A percentile compares a stretch with the other conserved stretches of the same genome.
These are phyloP conservation scores for Amborella trichopoda DNA, from an alignment of 164 flowering plant species.

Conservation along the genomic window DNA sequence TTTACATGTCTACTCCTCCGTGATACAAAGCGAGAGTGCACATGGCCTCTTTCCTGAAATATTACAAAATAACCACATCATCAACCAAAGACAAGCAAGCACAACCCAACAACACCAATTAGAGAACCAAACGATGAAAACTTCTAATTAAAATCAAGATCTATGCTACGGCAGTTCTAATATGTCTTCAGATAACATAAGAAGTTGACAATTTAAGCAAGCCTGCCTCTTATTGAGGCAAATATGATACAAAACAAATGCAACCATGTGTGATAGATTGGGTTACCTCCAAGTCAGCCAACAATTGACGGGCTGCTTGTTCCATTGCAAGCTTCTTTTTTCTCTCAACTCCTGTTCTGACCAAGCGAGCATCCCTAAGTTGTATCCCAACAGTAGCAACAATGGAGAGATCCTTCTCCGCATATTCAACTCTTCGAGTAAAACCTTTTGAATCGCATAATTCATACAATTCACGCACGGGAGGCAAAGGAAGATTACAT, in stretches of 20 bases:
- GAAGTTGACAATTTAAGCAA: neutral
- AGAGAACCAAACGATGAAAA: neutral
- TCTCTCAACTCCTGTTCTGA: slow-evolving; percentile 38
- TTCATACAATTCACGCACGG: slow-evolving; percentile 55
- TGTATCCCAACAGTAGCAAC: slow-evolving; percentile 52
- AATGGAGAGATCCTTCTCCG: slow-evolving; percentile 28
- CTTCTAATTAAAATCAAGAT: neutral
- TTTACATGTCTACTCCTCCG: slow-evolving; percentile 19
- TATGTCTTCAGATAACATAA: neutral
- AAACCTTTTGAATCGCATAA: slow-evolving; percentile 71
- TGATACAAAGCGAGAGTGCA: slow-evolving; percentile 17
- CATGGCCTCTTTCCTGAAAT: slow-evolving; percentile 47
- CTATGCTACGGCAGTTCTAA: neutral
- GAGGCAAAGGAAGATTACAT: slow-evolving; percentile 70
- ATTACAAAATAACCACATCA: neutral
- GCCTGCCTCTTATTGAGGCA: no score
- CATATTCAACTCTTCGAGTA: slow-evolving; percentile 35
- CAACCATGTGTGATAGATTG: no score
- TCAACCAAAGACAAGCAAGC: neutral
- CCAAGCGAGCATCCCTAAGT: slow-evolving; percentile 48
- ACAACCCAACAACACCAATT: neutral
- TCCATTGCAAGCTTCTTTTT: slow-evolving; percentile 56
- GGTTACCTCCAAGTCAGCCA: slow-evolving; percentile 62
- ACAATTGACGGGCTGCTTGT: slow-evolving; percentile 52
- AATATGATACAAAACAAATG: no score